Conservation (phyloP, 345 rosid genomes). For the Passiflora organensis region DNA sequence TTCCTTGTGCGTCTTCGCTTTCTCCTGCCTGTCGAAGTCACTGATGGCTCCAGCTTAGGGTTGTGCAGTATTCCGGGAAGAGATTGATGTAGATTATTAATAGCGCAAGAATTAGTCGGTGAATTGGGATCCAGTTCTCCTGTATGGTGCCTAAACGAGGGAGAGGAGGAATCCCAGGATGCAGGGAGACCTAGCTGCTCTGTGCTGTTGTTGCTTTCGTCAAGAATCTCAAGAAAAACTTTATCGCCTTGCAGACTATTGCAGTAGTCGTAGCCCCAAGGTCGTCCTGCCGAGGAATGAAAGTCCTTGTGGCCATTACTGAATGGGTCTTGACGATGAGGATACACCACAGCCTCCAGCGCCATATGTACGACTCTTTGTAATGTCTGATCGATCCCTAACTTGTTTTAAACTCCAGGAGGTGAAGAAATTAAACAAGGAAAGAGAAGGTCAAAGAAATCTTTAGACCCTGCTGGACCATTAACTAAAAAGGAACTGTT, state of each 20-base stretch:
- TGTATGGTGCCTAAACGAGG: constrained; percentile 27
- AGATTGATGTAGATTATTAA: constrained; percentile 19
- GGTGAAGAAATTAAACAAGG: too few species aligned
- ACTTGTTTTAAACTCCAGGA: too few species aligned
- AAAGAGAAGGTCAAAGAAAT: too few species aligned
- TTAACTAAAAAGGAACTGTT: constrained; percentile 1
- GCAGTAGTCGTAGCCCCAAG: constrained; percentile 23
- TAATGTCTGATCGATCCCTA: too few species aligned
- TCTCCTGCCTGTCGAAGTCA: constrained; percentile 27
- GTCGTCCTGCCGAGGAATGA: constrained; percentile 12
- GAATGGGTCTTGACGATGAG: constrained; percentile 42
- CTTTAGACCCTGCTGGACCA: constrained; percentile 4
- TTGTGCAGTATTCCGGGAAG: constrained; percentile 3
- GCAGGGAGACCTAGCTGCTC: constrained; percentile 22
- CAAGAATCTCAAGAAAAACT: too few species aligned
- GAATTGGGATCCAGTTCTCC: constrained; percentile 34
- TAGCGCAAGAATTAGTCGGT: constrained; percentile 26
- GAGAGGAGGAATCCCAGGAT: constrained; percentile 30
- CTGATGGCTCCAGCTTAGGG: constrained; percentile 14
- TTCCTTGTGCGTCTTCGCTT: constrained; percentile 63
- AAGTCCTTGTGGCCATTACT: constrained; percentile 34
- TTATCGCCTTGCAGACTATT: too few species aligned
- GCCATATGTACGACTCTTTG: constrained; percentile 57
- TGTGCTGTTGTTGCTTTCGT: too few species aligned
- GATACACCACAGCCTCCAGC: constrained; percentile 52